Percentiles rank a stretch among this genome's conserved stretches.
Conservation (phyloP, 2,329 filamentous ascomycete species). For the Colletotrichum echinochloae region DNA sequence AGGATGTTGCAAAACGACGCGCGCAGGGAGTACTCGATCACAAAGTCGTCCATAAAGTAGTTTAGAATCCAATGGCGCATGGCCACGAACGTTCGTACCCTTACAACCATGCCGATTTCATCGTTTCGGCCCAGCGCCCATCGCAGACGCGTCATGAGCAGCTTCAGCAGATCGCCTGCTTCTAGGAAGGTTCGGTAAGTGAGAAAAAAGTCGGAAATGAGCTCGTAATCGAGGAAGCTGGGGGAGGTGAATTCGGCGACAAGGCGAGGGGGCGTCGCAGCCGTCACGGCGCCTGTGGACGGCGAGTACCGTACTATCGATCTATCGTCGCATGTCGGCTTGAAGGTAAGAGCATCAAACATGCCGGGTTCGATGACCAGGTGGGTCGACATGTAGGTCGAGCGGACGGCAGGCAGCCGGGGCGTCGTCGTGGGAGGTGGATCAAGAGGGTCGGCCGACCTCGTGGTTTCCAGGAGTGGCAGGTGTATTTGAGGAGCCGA, state of each 20-base stretch:
- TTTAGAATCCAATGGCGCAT: slow-evolving; percentile 97
- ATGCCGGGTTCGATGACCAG: slow-evolving; percentile 76
- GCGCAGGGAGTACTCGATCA: slow-evolving; percentile 79
- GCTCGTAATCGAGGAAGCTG: slow-evolving; percentile 94
- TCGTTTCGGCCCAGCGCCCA: slow-evolving; percentile 88
- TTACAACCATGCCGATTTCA: slow-evolving; percentile 91
- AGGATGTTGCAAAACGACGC: slow-evolving; percentile 83
- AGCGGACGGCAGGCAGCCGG: slow-evolving; percentile 55
- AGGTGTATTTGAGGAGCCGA: slow-evolving; percentile 52
- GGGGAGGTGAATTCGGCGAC: slow-evolving; percentile 97
- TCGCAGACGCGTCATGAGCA: slow-evolving; percentile 84
- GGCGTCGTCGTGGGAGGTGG: slow-evolving; percentile 48
- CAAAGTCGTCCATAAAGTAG: slow-evolving; percentile 96
- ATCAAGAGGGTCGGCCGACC: slow-evolving; percentile 41
- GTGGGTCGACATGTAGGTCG: slow-evolving; percentile 62
- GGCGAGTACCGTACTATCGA: slow-evolving; percentile 85
- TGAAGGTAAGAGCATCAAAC: slow-evolving; percentile 84
- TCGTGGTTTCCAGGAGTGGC: slow-evolving; percentile 40
- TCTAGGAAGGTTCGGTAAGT: slow-evolving; percentile 92
- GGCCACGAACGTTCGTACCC: slow-evolving; percentile 94
- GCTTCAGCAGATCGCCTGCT: slow-evolving; percentile 79
- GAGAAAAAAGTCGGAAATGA: slow-evolving; percentile 97
- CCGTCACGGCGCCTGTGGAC: slow-evolving; percentile 79
- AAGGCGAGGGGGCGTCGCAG: slow-evolving; percentile 89
- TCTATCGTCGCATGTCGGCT: slow-evolving; percentile 82